Percentiles rank a stretch among this genome's conserved stretches.
Evolutionary conservation across 192 early-diverging fungal species (phyloP).

Genomic region (Coemansia sp.): DNA sequence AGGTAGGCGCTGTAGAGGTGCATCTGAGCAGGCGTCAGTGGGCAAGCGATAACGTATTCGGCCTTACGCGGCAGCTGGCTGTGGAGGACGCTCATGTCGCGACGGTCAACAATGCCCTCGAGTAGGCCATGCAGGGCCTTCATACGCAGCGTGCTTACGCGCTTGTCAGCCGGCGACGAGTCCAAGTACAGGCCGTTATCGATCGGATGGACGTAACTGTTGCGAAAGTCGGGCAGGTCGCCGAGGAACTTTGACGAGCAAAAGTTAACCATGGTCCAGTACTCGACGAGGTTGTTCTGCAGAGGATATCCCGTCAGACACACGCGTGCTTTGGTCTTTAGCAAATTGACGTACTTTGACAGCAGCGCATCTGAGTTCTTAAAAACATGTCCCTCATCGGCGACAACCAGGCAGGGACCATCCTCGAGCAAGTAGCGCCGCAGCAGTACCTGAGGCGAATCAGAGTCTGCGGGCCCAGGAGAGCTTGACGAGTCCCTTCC

Average conservation of each 20-base stretch:
- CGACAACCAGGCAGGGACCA: slow-evolving; percentile 73
- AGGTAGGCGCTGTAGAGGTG: slow-evolving; percentile 60
- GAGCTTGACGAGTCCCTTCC: background rate
- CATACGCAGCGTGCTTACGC: slow-evolving; percentile 33
- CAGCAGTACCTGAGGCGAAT: slow-evolving; percentile 4
- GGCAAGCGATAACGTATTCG: slow-evolving; percentile 72
- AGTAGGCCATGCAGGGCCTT: slow-evolving; percentile 69
- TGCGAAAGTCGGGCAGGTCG: slow-evolving; percentile 57
- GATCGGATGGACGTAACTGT: slow-evolving; percentile 65
- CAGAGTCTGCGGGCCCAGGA: background rate
- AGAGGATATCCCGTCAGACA: slow-evolving; percentile 84
- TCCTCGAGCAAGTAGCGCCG: slow-evolving; percentile 56
- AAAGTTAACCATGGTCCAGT: slow-evolving; percentile 82
- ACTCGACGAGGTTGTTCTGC: slow-evolving; percentile 83
- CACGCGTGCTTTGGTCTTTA: slow-evolving; percentile 65
- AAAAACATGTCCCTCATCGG: slow-evolving; percentile 85
- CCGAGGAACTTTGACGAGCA: slow-evolving; percentile 68
- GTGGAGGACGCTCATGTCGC: slow-evolving; percentile 56
- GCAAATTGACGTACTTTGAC: slow-evolving; percentile 16
- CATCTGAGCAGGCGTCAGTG: slow-evolving; percentile 61
- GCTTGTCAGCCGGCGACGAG: slow-evolving; percentile 26
- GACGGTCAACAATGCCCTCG: slow-evolving; percentile 63
- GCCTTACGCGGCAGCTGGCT: slow-evolving; percentile 68
- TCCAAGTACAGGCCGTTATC: slow-evolving; percentile 62
- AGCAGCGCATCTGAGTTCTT: slow-evolving; percentile 57